Percentiles rank a stretch among this genome's conserved stretches.
Conservation (phyloP, 257 asterid genomes). For the Nicotiana tomentosiformis region DNA sequence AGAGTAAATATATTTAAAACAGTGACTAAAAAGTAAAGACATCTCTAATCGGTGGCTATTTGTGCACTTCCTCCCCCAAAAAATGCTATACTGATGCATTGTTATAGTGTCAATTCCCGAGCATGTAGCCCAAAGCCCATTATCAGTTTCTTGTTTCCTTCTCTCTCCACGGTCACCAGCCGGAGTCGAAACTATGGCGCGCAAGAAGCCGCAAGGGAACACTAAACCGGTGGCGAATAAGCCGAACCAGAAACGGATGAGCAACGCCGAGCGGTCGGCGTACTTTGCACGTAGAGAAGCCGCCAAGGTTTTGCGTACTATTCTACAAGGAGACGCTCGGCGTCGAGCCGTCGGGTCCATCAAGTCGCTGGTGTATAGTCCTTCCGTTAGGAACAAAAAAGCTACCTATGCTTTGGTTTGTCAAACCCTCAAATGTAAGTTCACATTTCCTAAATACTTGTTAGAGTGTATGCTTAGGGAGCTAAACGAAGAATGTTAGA, state of each 20-base stretch:
- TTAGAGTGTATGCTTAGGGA: background rate
- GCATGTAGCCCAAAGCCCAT: background rate
- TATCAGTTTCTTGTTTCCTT: background rate
- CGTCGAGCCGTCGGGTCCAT: constrained; percentile 84
- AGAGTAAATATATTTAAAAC: no score
- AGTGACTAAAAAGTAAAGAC: no score
- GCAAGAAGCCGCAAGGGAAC: constrained; percentile 31
- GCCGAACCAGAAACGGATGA: constrained; percentile 35
- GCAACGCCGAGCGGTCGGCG: constrained; percentile 68
- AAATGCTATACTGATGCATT: no score
- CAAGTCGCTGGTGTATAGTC: constrained; percentile 80
- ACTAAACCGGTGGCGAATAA: constrained; percentile 23
- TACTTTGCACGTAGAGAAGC: constrained; percentile 94
- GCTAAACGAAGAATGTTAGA: no score
- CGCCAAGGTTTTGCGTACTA: constrained; percentile 76
- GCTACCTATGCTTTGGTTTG: constrained; percentile 86
- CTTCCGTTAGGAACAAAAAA: constrained; percentile 71
- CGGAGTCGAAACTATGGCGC: constrained; percentile 32
- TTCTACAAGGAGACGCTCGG: constrained; percentile 82
- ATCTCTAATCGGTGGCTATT: no score
- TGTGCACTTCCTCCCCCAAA: no score
- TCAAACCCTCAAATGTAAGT: constrained; percentile 86
- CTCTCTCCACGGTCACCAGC: background rate
- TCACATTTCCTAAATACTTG: constrained; percentile 2
- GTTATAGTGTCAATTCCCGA: no score